phyloP scores from a whole-genome alignment of 768 basidiomycete genomes.

The Mycena sanguinolenta region DNA sequence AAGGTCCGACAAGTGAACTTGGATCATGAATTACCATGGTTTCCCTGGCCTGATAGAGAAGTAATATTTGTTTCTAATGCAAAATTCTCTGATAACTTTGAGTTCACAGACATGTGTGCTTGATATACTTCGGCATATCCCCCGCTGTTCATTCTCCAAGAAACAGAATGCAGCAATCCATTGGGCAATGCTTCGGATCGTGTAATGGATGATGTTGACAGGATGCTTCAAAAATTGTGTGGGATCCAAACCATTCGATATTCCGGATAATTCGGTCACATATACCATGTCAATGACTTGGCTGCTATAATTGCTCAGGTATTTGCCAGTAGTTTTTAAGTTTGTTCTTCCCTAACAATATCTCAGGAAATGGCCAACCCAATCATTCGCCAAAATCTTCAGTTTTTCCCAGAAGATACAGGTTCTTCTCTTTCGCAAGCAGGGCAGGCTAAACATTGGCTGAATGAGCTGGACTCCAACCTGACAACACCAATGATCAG shows the following conservation, averaged over 20 bases:
- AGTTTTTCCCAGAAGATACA: too few species aligned
- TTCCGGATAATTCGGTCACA: constrained; percentile 21
- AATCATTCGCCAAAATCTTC: too few species aligned
- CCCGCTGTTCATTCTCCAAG: constrained; percentile 32
- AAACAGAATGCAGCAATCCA: constrained; percentile 26
- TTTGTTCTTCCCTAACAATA: too few species aligned
- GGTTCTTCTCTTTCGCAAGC: too few species aligned
- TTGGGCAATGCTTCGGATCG: constrained; percentile 23
- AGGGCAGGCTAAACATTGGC: constrained; percentile 36
- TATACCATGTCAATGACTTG: constrained; percentile 39
- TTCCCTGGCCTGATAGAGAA: constrained; percentile 22
- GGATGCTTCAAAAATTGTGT: background rate
- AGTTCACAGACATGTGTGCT: constrained; percentile 25
- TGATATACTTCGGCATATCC: constrained; percentile 32
- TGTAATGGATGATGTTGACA: background rate
- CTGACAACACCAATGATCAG: constrained; percentile 33
- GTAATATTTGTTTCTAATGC: background rate
- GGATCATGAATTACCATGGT: background rate
- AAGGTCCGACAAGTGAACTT: background rate
- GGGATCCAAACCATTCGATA: background rate
- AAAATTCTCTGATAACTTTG: background rate
- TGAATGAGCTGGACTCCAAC: constrained; percentile 24
- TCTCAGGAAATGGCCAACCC: too few species aligned
- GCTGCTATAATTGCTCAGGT: too few species aligned
- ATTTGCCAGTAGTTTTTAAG: too few species aligned